These are phyloP conservation scores for Eragrostis curvula DNA, from an alignment of 176 grass and related monocot species.

Conservation along the genomic window DNA sequence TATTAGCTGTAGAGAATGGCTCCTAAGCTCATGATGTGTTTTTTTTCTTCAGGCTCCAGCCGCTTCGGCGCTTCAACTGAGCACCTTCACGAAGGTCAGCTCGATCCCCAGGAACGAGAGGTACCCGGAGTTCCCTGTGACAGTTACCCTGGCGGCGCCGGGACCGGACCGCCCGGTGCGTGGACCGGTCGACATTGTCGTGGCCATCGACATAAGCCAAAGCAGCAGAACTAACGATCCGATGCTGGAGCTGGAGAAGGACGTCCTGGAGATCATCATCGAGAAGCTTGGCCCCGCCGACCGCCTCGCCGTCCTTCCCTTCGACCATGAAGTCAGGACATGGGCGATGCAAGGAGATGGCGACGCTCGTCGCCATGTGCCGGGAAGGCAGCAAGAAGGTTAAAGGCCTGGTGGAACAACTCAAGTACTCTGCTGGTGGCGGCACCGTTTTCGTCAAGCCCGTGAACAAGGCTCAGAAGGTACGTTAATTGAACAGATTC, in stretches of 20 bases:
- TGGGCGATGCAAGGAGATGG: not conserved
- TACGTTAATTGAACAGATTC: not conserved
- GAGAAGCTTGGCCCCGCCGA: not conserved
- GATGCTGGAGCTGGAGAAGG: conserved; percentile 12
- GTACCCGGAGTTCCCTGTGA: not conserved
- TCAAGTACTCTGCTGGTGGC: not conserved
- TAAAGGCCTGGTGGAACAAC: not conserved
- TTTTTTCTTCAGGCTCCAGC: not conserved
- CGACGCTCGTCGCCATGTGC: not conserved
- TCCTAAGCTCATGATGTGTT: not conserved
- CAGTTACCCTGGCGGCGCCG: not conserved
- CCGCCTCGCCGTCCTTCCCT: conserved; percentile 22
- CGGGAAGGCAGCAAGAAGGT: not conserved
- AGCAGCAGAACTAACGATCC: not conserved
- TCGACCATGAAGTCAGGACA: not conserved
- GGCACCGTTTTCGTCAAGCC: not conserved
- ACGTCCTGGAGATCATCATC: not conserved
- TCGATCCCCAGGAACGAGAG: not conserved
- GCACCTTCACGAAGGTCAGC: conserved; percentile 3
- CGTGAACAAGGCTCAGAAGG: not conserved
- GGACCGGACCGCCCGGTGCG: not conserved
- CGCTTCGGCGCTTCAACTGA: conserved; percentile 19
- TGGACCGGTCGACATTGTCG: not conserved
- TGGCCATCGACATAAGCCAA: not conserved
- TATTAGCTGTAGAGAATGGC: no score